Conservation (phyloP, 257 asterid genomes). For the Nyctanthes arbortristis region DNA sequence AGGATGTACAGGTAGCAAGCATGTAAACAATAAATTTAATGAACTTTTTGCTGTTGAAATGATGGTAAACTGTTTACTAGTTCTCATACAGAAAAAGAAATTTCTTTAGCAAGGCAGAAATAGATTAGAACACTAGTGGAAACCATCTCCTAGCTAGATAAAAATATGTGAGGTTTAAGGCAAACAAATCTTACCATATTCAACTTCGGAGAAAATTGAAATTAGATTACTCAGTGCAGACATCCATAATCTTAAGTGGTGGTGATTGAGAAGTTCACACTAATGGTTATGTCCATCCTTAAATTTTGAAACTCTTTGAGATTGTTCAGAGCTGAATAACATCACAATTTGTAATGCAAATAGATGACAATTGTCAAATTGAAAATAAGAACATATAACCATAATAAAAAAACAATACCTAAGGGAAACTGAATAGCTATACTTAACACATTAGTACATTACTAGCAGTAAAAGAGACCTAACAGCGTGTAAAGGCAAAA, state of each 20-base stretch:
- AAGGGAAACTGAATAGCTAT: neutral
- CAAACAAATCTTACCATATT: neutral
- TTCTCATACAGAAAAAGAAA: neutral
- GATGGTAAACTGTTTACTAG: neutral
- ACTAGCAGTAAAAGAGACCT: neutral
- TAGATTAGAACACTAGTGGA: neutral
- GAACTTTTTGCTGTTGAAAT: neutral
- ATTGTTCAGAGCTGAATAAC: neutral
- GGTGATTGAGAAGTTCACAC: neutral
- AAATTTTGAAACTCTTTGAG: neutral
- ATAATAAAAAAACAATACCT: neutral
- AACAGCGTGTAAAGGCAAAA: neutral
- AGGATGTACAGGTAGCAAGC: neutral
- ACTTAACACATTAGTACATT: neutral
- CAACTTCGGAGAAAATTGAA: neutral
- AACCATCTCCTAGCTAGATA: neutral
- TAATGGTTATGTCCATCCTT: neutral
- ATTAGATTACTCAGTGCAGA: neutral
- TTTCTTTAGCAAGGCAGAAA: neutral
- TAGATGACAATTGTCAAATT: neutral
- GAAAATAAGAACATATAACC: neutral
- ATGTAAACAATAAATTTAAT: neutral
- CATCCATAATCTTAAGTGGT: neutral
- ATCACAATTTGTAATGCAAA: neutral
- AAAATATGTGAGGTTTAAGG: neutral